Evolutionary conservation across 2,329 filamentous ascomycete genomes (phyloP).

Genomic region (Parafenestella ontariensis): DNA sequence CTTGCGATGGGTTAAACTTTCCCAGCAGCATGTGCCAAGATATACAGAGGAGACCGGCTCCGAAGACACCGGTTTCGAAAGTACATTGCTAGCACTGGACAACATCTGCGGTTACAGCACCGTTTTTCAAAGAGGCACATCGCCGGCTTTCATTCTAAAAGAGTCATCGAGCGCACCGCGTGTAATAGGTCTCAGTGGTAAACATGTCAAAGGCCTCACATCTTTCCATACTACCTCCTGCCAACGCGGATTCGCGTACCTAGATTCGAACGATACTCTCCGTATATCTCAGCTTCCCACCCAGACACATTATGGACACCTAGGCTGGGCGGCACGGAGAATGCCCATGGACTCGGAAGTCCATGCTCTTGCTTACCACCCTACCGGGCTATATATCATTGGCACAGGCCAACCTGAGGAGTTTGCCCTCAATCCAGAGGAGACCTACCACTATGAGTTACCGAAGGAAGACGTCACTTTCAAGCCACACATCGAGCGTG

Average conservation of each 20-base stretch:
- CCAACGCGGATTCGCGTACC: conserved; percentile 82
- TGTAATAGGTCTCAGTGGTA: conserved; percentile 74
- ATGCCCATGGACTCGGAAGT: conserved; percentile 74
- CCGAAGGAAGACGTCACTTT: conserved; percentile 67
- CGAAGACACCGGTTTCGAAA: conserved; percentile 53
- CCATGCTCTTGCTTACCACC: conserved; percentile 77
- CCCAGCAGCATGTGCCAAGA: conserved; percentile 71
- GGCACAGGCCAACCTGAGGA: conserved; percentile 71
- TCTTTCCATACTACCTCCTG: conserved; percentile 79
- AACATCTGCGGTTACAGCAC: conserved; percentile 80
- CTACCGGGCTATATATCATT: conserved; percentile 76
- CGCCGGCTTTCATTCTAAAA: conserved; percentile 83
- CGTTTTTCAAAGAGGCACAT: conserved; percentile 81
- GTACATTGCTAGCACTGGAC: conserved; percentile 63
- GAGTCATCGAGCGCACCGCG: conserved; percentile 78
- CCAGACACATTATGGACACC: conserved; percentile 72
- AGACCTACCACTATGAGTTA: conserved; percentile 85
- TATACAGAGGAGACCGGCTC: conserved; percentile 58
- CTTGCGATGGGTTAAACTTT: conserved; percentile 78
- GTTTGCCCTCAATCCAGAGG: conserved; percentile 79
- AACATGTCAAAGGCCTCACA: conserved; percentile 73
- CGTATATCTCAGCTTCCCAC: conserved; percentile 75
- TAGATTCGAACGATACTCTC: conserved; percentile 67
- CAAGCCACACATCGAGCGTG: conserved; percentile 73
- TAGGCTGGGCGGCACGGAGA: conserved; percentile 78